Evolutionary conservation across 345 rosid genomes (phyloP).

Genomic region (Microcos paniculata): DNA sequence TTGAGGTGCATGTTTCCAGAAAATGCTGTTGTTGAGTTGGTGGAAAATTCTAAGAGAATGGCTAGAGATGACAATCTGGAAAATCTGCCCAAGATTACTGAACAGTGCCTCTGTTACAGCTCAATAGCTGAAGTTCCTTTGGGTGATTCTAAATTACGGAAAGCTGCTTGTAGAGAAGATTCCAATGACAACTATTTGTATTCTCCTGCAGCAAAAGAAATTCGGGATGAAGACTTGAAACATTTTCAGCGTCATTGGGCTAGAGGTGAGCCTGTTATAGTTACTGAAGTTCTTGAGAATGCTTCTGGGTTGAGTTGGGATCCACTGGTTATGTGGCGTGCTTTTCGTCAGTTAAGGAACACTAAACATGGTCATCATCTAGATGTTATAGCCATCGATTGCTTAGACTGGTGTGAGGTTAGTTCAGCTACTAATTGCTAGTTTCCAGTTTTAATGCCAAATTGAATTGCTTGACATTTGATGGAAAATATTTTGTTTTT

Average conservation of each 20-base stretch:
- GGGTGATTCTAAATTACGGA: constrained; percentile 15
- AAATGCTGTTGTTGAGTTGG: constrained; percentile 36
- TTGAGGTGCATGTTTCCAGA: constrained; percentile 31
- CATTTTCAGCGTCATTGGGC: constrained; percentile 70
- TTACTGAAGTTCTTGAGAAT: constrained; percentile 51
- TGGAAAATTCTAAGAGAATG: constrained; percentile 35
- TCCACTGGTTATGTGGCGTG: constrained; percentile 76
- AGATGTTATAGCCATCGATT: constrained; percentile 41
- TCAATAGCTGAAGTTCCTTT: constrained; percentile 17
- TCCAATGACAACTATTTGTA: constrained; percentile 50
- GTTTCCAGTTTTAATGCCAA: neutral
- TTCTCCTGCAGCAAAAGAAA: constrained; percentile 38
- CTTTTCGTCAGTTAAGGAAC: constrained; percentile 42
- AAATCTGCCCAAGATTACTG: neutral
- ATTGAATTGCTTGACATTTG: neutral
- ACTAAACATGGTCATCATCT: constrained; percentile 30
- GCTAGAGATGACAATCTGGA: constrained; percentile 2
- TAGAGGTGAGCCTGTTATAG: constrained; percentile 59
- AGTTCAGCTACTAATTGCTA: constrained; percentile 9
- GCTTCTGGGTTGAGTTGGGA: constrained; percentile 65
- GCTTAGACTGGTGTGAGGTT: constrained; percentile 49
- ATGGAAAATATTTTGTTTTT: neutral
- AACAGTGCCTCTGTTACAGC: constrained; percentile 36
- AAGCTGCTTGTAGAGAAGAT: constrained; percentile 45
- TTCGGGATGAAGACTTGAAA: constrained; percentile 36